Percentiles rank a stretch among this genome's conserved stretches.
Conservation (phyloP, 2,329 filamentous ascomycete species). For the Penicillium vulpinum region DNA sequence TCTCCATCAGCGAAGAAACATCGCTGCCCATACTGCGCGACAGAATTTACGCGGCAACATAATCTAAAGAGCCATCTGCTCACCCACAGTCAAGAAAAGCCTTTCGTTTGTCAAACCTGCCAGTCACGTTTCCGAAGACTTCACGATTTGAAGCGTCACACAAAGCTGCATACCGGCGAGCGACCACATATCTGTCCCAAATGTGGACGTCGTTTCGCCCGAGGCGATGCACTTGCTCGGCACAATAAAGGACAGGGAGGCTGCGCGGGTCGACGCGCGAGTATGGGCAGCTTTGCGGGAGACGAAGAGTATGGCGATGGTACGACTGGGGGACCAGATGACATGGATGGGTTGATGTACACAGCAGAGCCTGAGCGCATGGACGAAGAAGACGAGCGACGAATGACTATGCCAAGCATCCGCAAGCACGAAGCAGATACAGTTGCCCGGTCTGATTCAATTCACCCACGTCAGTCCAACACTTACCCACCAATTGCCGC, state of each 20-base stretch:
- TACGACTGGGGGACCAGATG: slow-evolving; percentile 49
- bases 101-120: slow-evolving; percentile 91
- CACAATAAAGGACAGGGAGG: slow-evolving; percentile 96
- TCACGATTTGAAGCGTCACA: slow-evolving; percentile 93
- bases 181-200: slow-evolving; percentile 92
- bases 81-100: slow-evolving; percentile 98
- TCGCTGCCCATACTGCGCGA: slow-evolving; percentile 94
- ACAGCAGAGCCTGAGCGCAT: slow-evolving; percentile 49
- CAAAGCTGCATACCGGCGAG: slow-evolving; percentile 94
- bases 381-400: slow-evolving; percentile 52
- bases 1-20: slow-evolving; percentile 84
- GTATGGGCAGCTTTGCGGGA: slow-evolving; percentile 76
- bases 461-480: slow-evolving; percentile 66
- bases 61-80: slow-evolving; percentile 96
- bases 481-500: slow-evolving; percentile 74
- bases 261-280: slow-evolving; percentile 86
- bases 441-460: slow-evolving; percentile 45
- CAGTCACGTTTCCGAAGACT: slow-evolving; percentile 87
- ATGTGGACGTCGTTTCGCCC: slow-evolving; percentile 90
- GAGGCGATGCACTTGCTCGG: slow-evolving; percentile 88
- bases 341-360: slow-evolving; percentile 66
- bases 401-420: slow-evolving; percentile 64
- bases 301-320: slow-evolving; percentile 66
- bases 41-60: slow-evolving; percentile 95
- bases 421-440: slow-evolving; percentile 68